phyloP scores from a whole-genome alignment of 1,284 basidiomycete species.

The Wolfiporia cocos region DNA sequence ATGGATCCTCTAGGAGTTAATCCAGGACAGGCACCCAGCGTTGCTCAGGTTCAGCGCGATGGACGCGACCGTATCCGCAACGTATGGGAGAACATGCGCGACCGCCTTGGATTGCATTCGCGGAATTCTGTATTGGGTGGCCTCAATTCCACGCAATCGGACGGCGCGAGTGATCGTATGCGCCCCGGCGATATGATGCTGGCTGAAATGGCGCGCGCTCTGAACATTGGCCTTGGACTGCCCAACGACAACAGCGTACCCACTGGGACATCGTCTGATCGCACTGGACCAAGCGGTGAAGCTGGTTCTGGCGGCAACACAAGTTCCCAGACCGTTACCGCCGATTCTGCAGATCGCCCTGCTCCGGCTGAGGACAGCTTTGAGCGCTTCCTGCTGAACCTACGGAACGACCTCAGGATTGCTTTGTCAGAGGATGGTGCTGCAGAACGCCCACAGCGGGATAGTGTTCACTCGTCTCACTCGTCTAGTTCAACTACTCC shows the following conservation, averaged over 20 bases:
- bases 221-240: conserved; percentile 63
- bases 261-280: background rate
- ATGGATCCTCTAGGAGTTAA: conserved; percentile 9
- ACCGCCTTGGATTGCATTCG: conserved; percentile 46
- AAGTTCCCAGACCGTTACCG: background rate
- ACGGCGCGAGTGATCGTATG: conserved; percentile 15
- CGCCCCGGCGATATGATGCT: conserved; percentile 48
- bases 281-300: conserved; percentile 2
- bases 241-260: conserved; percentile 11
- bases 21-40: conserved; percentile 1
- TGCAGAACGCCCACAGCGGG: background rate
- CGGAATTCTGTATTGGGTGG: conserved; percentile 3
- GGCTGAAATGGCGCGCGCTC: conserved; percentile 70
- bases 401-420: conserved; percentile 61
- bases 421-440: conserved; percentile 37
- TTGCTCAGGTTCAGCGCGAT: conserved; percentile 17
- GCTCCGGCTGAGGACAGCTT: conserved; percentile 66
- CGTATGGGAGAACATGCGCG: conserved; percentile 60
- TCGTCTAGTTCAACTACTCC: too few relatives aligned
- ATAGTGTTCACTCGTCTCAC: conserved; percentile 1
- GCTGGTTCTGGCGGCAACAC: conserved; percentile 5
- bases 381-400: conserved; percentile 67
- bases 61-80: conserved; percentile 40
- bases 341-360: too few relatives aligned
- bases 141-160: background rate